phyloP scores from a whole-genome alignment of 2,329 filamentous ascomycete genomes.

The Penicillium hesseltinei region DNA sequence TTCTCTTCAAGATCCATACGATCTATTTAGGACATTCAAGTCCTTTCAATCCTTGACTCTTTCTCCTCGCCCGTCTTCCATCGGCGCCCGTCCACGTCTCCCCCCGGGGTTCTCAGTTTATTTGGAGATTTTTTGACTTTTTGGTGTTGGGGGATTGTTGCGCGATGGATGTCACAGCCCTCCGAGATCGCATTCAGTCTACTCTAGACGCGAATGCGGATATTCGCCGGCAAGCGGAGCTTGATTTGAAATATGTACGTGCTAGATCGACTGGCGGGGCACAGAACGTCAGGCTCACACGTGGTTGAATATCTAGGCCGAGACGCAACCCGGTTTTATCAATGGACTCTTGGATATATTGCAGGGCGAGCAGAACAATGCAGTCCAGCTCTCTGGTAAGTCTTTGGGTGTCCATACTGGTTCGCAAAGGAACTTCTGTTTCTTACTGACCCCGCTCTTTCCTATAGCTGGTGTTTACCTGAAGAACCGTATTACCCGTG shows the following conservation, averaged over 20 bases:
- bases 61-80: conserved; percentile 6
- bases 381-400: conserved; percentile 85
- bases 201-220: conserved; percentile 64
- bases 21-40: conserved; percentile 13
- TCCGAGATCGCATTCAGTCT: conserved; percentile 63
- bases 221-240: conserved; percentile 61
- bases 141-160: conserved; percentile 36
- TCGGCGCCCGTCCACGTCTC: conserved; percentile 21
- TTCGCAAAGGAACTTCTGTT: neutral
- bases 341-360: conserved; percentile 88
- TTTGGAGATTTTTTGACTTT: conserved; percentile 28
- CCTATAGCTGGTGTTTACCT: conserved; percentile 85
- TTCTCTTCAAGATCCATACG: conserved; percentile 14
- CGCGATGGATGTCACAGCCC: conserved; percentile 59
- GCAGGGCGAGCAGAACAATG: conserved; percentile 79
- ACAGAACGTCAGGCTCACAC: conserved; percentile 18
- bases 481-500: conserved; percentile 93
- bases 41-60: conserved; percentile 9
- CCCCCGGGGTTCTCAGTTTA: conserved; percentile 22
- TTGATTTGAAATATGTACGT: conserved; percentile 64
- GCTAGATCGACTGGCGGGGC: conserved; percentile 14
- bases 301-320: conserved; percentile 60
- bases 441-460: conserved; percentile 20
- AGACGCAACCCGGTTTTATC: conserved; percentile 84
- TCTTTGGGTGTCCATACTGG: conserved; percentile 20